phyloP scores from a whole-genome alignment of 306 rosid species.

The Oxytropis ochrocephala region DNA sequence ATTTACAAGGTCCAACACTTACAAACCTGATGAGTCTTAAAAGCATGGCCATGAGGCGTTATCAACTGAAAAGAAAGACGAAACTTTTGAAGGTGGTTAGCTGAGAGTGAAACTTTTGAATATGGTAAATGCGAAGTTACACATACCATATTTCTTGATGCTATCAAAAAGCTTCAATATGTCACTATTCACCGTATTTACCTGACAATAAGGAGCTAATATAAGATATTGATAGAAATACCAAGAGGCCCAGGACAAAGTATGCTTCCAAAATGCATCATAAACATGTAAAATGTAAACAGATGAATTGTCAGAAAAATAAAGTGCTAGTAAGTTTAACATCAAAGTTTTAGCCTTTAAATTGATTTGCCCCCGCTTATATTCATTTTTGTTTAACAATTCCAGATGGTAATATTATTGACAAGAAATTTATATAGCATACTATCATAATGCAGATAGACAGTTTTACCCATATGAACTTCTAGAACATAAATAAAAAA shows the following conservation, averaged over 20 bases:
- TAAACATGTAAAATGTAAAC: neutral
- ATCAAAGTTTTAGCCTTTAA: neutral
- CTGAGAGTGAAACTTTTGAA: slow-evolving; percentile 54
- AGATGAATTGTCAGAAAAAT: neutral
- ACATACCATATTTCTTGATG: slow-evolving; percentile 86
- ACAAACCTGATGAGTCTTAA: slow-evolving; percentile 91
- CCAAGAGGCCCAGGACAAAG: neutral
- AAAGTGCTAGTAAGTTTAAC: neutral
- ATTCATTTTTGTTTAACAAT: neutral
- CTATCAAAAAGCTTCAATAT: slow-evolving; percentile 90
- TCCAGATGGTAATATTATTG: neutral
- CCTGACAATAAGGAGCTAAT: slow-evolving; percentile 43
- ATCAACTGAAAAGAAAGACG: slow-evolving; percentile 68
- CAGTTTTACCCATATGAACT: neutral
- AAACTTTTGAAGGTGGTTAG: slow-evolving; percentile 93
- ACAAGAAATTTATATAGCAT: neutral
- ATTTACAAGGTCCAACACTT: slow-evolving; percentile 18
- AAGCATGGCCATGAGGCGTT: slow-evolving; percentile 60
- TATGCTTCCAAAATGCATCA: slow-evolving; percentile 1
- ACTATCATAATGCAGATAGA: neutral
- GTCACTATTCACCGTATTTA: slow-evolving; percentile 69
- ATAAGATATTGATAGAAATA: slow-evolving; percentile 22
- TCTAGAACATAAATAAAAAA: neutral
- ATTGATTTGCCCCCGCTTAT: neutral
- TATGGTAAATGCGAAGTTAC: slow-evolving; percentile 5